Percentiles rank a stretch among this genome's conserved stretches.
These are phyloP conservation scores for Fusarium continuum DNA, from an alignment of 2,329 filamentous ascomycete species.

Conservation along the genomic window DNA sequence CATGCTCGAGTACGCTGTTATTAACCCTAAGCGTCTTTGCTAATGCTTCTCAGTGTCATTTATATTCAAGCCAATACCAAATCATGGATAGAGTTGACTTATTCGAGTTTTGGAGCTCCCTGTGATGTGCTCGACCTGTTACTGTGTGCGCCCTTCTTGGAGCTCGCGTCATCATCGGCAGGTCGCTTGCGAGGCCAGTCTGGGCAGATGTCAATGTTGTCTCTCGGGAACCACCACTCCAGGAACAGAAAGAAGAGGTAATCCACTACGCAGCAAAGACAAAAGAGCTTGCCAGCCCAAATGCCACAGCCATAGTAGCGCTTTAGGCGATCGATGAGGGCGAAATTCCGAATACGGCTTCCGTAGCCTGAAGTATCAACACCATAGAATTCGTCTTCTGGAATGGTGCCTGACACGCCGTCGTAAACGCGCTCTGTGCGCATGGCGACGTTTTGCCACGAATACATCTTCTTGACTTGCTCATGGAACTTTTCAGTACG, in stretches of 20 bases:
- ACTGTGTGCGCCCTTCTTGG: conserved; percentile 44
- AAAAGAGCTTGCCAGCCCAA: conserved; percentile 98
- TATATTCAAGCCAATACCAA: background rate
- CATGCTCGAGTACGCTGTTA: background rate
- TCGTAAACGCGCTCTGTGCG: conserved; percentile 96
- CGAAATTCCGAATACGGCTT: conserved; percentile 82
- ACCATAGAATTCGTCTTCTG: conserved; percentile 88
- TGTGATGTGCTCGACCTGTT: conserved; percentile 49
- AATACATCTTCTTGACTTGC: conserved; percentile 98
- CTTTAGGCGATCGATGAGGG: conserved; percentile 93
- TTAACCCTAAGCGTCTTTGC: conserved; percentile 22
- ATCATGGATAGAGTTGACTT: background rate
- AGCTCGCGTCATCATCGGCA: conserved; percentile 43
- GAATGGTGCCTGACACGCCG: conserved; percentile 86
- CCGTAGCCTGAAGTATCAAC: conserved; percentile 76
- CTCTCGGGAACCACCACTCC: conserved; percentile 86
- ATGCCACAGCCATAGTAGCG: conserved; percentile 98
- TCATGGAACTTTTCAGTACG: conserved; percentile 95
- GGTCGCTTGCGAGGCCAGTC: conserved; percentile 86
- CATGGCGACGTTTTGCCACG: conserved; percentile 93
- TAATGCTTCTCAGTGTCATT: background rate
- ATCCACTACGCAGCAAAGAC: conserved; percentile 91
- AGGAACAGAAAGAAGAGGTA: conserved; percentile 90
- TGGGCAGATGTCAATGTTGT: conserved; percentile 86
- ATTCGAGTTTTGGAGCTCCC: conserved; percentile 41